Evolutionary conservation across 2,329 filamentous ascomycete genomes (phyloP), one percentile per base, ranked within the genome.

Genomic region (Lachnellula willkommii): DNA sequence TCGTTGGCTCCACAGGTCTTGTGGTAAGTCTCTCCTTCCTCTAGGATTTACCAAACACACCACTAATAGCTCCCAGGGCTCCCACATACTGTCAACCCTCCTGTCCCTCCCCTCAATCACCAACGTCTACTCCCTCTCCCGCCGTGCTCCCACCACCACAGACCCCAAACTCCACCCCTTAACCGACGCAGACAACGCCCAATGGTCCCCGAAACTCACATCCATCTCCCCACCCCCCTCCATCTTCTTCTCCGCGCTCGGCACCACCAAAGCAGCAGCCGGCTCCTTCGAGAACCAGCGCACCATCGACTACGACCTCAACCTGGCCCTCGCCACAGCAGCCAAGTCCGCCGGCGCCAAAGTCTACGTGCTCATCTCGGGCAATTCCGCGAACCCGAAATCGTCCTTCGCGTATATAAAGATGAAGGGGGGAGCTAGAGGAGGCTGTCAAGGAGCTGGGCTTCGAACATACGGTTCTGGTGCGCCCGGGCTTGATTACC

Each of bases 351-450:
- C 85, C 1, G 90, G 90, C 37, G 80, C 83, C 11, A 83, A 83
- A 62, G 87, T 86, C n/a, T 70, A 68, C 52, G 85, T 96, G 22
- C 56, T 70, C 2, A 67, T 71, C 52, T 78, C 40, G 32, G 74
- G 35, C 50, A 63, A 45, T 48, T 72, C 71, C 50, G 77, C 75
- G n/a, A 81, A 69, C 73, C 77, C 66, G 73, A 79, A 73, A 60
- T 82, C 74, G 61, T 76, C 65, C 1, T 69, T 87, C 5, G 70
- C 75, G 0, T 89, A 88, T 58, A 26, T 72, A 1, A 77, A 77
- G 71, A 94, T 96, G 89, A 96, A 96, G 77, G 84, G 83, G 83
- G 24, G 89, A 94, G 65, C 83, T 96, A 42, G 93, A 97, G 71
- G 87, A 95, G 36, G 77, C 83, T 15, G 80, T 96, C 57, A 81